Base-by-base conservation (phyloP, 164 flowering plant genomes). In the Buxus sempervirens region DNA sequence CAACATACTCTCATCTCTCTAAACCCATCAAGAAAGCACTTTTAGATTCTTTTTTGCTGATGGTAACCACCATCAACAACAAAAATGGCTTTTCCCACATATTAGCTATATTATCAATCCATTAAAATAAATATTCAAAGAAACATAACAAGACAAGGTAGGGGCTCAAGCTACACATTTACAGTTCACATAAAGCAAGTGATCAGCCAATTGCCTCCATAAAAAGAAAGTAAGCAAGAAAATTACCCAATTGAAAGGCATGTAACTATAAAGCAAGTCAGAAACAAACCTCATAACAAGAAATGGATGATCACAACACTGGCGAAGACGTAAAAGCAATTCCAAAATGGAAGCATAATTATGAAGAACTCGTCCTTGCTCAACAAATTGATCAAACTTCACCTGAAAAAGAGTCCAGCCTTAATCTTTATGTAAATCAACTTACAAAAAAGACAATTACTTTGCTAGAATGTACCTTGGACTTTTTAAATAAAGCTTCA, bases 231-330 rank as follows among this genome's bases (percentile, higher is more conserved):
- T 32, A 32, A 32, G 38, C 38, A 32, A 32, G 38, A 32, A 7
- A 32, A 32, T 32, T 3, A 3, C 38, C 3, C 38, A 32, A 32
- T 32, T 3, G 38, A 32, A 60, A 59, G 26, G 26, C 25, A 67
- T n/a, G 15, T 56, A 54, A 12, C 69, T 22, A 51, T 60, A 65
- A 19, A 38, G 24, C 28, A 26, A 45, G 48, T 62, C 62, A 18
- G 54, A 67, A 25, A 22, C 70, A 65, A 20, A 93, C 99, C 99
- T 95, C 97, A 95, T 88, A 55, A 95, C 99, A 76, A 95, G 97
- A 80, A 89, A 95, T 57, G 99, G 99, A 79, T 95, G 99, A 75
- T 95, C 98, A 82, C 99, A 95, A 76, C 99, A 95, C 78, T 95
- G 99, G 32, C 98, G 98, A 75, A 95, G 99, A 72, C 99, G 98